A percentile compares a stretch with the other conserved stretches of the same genome.
These are phyloP conservation scores for Helminthosporium solani DNA, from an alignment of 2,329 filamentous ascomycete species.

Conservation along the genomic window DNA sequence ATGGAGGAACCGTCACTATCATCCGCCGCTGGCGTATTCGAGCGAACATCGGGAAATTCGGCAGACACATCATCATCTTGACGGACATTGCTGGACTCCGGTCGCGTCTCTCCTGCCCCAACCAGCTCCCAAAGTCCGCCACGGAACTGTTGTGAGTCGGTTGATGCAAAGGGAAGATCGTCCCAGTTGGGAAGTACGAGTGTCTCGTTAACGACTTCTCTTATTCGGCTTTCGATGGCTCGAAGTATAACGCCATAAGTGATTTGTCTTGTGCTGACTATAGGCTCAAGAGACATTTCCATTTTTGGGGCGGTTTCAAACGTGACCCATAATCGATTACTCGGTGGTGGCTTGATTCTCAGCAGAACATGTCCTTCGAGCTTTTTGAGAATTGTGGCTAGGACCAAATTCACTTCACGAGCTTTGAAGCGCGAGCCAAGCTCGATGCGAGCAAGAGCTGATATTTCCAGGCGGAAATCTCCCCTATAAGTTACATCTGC, in stretches of 20 bases:
- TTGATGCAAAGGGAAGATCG: constrained; percentile 87
- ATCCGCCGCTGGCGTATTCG: background rate
- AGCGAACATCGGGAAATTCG: background rate
- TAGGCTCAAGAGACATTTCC: constrained; percentile 90
- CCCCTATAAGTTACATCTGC: constrained; percentile 86
- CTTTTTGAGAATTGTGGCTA: constrained; percentile 81
- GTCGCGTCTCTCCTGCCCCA: too few species aligned
- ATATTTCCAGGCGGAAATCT: constrained; percentile 85
- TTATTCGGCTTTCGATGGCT: constrained; percentile 91
- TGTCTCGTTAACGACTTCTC: constrained; percentile 90
- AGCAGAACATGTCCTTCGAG: constrained; percentile 82
- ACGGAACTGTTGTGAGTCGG: constrained; percentile 72
- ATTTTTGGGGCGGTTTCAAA: constrained; percentile 94
- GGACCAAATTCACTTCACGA: constrained; percentile 82
- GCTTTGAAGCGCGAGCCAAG: constrained; percentile 85
- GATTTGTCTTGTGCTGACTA: constrained; percentile 92
- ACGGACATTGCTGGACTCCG: background rate
- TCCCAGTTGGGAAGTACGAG: constrained; percentile 95
- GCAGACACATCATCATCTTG: background rate
- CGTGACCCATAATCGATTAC: constrained; percentile 93
- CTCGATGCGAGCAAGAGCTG: constrained; percentile 90
- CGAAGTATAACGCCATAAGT: constrained; percentile 90
- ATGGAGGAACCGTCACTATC: background rate
- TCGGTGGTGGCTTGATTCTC: constrained; percentile 90
- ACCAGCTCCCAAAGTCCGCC: constrained; percentile 64